These are phyloP conservation scores for Sclerotinia glacialis DNA, from an alignment of 2,329 filamentous ascomycete species.

Conservation along the genomic window DNA sequence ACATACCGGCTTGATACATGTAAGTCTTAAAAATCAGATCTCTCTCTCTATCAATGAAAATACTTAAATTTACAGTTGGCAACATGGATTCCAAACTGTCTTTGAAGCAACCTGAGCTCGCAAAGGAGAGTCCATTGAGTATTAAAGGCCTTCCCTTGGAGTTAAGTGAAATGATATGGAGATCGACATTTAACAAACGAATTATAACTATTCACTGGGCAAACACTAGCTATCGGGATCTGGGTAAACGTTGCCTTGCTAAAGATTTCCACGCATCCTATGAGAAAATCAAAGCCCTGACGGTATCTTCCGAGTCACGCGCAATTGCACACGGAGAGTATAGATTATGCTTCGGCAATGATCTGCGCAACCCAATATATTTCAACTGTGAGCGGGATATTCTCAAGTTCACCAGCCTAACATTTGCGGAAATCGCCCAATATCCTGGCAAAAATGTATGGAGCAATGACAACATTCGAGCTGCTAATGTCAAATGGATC, in stretches of 20 bases:
- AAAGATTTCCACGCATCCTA: background rate
- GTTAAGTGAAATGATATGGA: background rate
- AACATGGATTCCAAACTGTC: background rate
- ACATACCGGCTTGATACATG: background rate
- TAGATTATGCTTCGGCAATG: background rate
- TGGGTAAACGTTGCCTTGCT: background rate
- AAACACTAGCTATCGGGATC: background rate
- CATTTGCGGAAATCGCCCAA: background rate
- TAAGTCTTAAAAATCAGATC: background rate
- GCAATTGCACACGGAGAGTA: background rate
- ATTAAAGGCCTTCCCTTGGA: background rate
- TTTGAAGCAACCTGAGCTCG: background rate
- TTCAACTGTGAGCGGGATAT: background rate
- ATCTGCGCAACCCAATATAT: background rate
- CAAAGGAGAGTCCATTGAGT: background rate
- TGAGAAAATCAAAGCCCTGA: background rate
- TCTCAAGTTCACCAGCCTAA: background rate
- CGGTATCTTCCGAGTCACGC: background rate
- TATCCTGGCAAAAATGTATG: background rate
- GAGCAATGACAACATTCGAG: background rate
- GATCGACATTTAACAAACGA: background rate
- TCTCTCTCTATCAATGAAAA: background rate
- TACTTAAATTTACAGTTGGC: background rate
- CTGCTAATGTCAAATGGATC: background rate
- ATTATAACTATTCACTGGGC: background rate